These are phyloP conservation scores for Rosellinia necatrix DNA, from an alignment of 2,329 filamentous ascomycete species.

Conservation along the genomic window DNA sequence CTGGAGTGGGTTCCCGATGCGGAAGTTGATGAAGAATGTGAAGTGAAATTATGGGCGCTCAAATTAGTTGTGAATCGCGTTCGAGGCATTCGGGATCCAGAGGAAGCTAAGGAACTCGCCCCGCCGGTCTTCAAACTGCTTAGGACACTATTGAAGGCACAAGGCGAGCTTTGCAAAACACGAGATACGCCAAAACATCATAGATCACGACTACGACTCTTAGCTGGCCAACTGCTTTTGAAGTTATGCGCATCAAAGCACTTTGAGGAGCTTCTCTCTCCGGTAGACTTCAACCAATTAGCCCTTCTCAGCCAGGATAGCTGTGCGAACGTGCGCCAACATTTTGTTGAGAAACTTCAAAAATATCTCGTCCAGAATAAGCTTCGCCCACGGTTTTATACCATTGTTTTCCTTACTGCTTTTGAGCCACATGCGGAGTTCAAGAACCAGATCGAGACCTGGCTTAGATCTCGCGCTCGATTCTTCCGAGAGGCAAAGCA, in stretches of 20 bases:
- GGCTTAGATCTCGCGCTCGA: slow-evolving; percentile 81
- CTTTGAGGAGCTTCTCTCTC: slow-evolving; percentile 75
- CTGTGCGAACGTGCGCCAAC: slow-evolving; percentile 72
- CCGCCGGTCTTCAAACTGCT: slow-evolving; percentile 78
- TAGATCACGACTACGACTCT: slow-evolving; percentile 77
- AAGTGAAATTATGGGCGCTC: slow-evolving; percentile 81
- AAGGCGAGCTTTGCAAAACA: slow-evolving; percentile 80
- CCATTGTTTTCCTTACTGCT: slow-evolving; percentile 85
- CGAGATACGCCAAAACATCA: slow-evolving; percentile 78
- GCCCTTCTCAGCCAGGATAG: slow-evolving; percentile 82
- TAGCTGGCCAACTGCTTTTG: slow-evolving; percentile 78
- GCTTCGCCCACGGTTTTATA: slow-evolving; percentile 79
- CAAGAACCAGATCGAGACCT: slow-evolving; percentile 78
- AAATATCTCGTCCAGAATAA: slow-evolving; percentile 81
- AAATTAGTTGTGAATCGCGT: slow-evolving; percentile 87
- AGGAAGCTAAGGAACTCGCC: slow-evolving; percentile 62
- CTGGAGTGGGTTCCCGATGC: slow-evolving; percentile 71
- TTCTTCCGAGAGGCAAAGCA: slow-evolving; percentile 64
- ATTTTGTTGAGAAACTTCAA: slow-evolving; percentile 84
- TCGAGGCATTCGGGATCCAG: slow-evolving; percentile 60
- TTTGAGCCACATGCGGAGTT: slow-evolving; percentile 82
- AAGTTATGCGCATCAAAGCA: slow-evolving; percentile 81
- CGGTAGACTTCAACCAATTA: slow-evolving; percentile 78
- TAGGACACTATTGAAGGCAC: slow-evolving; percentile 72
- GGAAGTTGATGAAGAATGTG: slow-evolving; percentile 77